Evolutionary conservation across 352 stramenopile species (phyloP).

Genomic region (Globisporangium emineosum): DNA sequence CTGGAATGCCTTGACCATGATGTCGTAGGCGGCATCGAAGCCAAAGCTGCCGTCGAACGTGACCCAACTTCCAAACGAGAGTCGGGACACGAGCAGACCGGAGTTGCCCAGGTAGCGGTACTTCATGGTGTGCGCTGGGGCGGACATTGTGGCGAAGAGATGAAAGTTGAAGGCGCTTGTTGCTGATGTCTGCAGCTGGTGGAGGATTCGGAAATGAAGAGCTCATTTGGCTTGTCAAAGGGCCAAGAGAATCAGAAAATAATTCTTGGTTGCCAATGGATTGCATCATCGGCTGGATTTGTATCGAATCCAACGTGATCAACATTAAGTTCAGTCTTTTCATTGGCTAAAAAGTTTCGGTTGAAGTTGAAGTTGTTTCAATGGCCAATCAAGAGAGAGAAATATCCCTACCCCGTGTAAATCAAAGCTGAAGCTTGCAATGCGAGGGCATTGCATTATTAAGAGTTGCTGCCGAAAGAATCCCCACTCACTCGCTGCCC

Average conservation of each 20-base stretch:
- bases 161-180: background rate
- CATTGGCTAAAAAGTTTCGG: background rate
- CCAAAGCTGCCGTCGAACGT: constrained; percentile 16
- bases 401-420: background rate
- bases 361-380: background rate
- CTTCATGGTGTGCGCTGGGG: background rate
- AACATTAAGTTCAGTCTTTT: background rate
- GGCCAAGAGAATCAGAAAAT: background rate
- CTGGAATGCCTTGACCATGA: constrained; percentile 29
- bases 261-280: background rate
- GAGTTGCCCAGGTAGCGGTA: constrained; percentile 29
- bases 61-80: constrained; percentile 36
- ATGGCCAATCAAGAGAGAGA: background rate
- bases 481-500: too few species aligned
- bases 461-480: too few species aligned
- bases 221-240: background rate
- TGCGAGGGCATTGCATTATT: too few species aligned
- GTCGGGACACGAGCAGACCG: constrained; percentile 34
- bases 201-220: background rate
- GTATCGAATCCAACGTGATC: background rate
- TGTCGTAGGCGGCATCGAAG: constrained; percentile 22
- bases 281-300: background rate
- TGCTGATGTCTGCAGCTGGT: background rate
- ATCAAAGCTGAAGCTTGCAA: background rate
- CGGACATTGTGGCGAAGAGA: background rate